phyloP scores from a whole-genome alignment of 495 filamentous ascomycete genomes.

The Pyronema omphalodes region DNA sequence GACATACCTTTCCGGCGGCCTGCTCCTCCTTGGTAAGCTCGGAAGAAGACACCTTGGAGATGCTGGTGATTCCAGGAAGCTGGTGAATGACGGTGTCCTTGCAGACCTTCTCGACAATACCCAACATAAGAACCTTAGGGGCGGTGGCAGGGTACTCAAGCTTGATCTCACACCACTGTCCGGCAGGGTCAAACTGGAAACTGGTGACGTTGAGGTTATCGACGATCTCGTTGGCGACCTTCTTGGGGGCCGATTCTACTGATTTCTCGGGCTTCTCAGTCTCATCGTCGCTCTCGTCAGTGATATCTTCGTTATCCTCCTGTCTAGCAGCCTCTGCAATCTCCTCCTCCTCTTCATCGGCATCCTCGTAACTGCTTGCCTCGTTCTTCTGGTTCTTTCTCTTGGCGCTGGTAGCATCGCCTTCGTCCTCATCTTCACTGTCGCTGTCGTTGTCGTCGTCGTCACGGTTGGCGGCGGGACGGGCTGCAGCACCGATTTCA shows the following conservation, averaged over 20 bases:
- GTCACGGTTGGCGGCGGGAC: constrained; percentile 28
- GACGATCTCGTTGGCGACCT: not conserved
- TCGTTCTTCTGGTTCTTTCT: constrained; percentile 54
- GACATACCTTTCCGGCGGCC: constrained; percentile 18
- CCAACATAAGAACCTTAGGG: constrained; percentile 84
- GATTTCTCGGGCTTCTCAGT: constrained; percentile 22
- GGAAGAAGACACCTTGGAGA: constrained; percentile 50
- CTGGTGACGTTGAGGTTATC: constrained; percentile 36
- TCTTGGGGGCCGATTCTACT: not conserved
- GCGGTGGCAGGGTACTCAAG: constrained; percentile 65
- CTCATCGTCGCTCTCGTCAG: constrained; percentile 28
- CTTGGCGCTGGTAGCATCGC: constrained; percentile 67
- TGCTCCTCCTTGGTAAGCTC: constrained; percentile 27
- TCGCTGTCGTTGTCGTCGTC: constrained; percentile 43
- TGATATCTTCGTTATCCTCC: constrained; percentile 30
- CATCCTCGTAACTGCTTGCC: constrained; percentile 71
- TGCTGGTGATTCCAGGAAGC: constrained; percentile 52
- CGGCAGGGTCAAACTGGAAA: constrained; percentile 67
- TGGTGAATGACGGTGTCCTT: constrained; percentile 69
- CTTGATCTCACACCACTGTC: constrained; percentile 58
- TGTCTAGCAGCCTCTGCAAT: constrained; percentile 36
- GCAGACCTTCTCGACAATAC: constrained; percentile 62
- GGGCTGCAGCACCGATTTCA: constrained; percentile 28
- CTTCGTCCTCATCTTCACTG: constrained; percentile 57
- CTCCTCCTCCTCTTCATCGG: constrained; percentile 76